phyloP scores from a whole-genome alignment of 805 yeast species.

The Cyberlindnera xishuangbannaensis region DNA sequence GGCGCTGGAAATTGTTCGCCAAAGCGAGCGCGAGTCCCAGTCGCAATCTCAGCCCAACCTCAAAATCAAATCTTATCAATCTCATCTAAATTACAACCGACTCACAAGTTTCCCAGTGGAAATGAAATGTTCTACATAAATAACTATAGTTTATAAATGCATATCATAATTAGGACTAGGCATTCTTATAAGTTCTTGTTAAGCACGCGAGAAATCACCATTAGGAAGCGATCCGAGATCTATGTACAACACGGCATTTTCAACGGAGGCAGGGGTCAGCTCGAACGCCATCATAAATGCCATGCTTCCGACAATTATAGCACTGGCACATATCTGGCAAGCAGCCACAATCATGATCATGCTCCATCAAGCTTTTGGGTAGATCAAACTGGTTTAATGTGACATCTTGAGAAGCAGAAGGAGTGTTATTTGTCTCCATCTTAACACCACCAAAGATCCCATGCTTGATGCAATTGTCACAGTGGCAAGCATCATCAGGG shows the following conservation, averaged over 20 bases:
- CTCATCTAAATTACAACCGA: too few relatives aligned
- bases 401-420: background rate
- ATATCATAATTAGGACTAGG: too few relatives aligned
- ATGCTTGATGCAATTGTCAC: conserved; percentile 19
- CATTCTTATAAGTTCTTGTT: too few relatives aligned
- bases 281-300: conserved; percentile 15
- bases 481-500: conserved; percentile 4
- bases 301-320: conserved; percentile 19
- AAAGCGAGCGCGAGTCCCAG: background rate
- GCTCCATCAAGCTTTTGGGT: conserved; percentile 1
- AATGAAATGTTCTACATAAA: too few relatives aligned
- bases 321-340: conserved; percentile 19
- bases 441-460: conserved; percentile 22
- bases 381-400: background rate
- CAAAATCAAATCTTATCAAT: too few relatives aligned
- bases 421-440: too few relatives aligned
- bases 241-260: background rate
- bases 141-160: too few relatives aligned
- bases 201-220: too few relatives aligned
- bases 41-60: too few relatives aligned
- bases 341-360: conserved; percentile 21
- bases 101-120: too few relatives aligned
- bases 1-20: conserved; percentile 8
- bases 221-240: background rate
- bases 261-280: too few relatives aligned